Percentiles rank a stretch among this genome's conserved stretches.
These are phyloP conservation scores for Aspergillus bombycis DNA, from an alignment of 2,329 filamentous ascomycete species.

Conservation along the genomic window DNA sequence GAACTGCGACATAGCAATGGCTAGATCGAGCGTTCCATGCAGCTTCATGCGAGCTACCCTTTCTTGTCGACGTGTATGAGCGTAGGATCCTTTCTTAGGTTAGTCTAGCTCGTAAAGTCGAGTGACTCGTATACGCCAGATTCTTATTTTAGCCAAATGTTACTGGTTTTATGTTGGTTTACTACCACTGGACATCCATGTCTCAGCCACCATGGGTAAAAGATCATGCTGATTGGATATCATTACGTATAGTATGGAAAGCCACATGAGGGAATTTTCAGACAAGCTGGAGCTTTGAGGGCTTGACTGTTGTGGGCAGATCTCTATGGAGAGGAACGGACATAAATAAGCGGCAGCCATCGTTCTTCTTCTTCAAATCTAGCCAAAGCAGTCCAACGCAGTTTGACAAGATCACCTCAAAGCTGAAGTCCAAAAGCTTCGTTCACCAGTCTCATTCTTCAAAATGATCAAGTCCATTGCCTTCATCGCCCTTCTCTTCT, in stretches of 20 bases:
- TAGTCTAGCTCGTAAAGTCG: not conserved
- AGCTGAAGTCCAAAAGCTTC: not conserved
- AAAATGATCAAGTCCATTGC: constrained; percentile 12
- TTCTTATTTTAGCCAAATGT: not conserved
- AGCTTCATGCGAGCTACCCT: not conserved
- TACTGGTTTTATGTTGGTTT: not conserved
- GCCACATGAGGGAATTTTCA: not conserved
- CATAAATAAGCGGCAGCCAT: not conserved
- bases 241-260: not conserved
- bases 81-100: not conserved
- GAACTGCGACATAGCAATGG: not conserved
- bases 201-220: not conserved
- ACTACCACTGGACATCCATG: not conserved
- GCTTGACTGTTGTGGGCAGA: not conserved
- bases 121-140: not conserved
- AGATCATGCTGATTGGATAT: not conserved
- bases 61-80: not conserved
- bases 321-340: not conserved
- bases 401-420: not conserved
- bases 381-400: not conserved
- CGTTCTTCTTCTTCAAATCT: not conserved
- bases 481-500: constrained; percentile 8
- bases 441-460: not conserved
- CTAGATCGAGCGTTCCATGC: not conserved
- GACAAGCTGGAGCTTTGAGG: not conserved